Base-by-base conservation (phyloP, 495 filamentous ascomycete genomes). In the Durotheca rogersii region DNA sequence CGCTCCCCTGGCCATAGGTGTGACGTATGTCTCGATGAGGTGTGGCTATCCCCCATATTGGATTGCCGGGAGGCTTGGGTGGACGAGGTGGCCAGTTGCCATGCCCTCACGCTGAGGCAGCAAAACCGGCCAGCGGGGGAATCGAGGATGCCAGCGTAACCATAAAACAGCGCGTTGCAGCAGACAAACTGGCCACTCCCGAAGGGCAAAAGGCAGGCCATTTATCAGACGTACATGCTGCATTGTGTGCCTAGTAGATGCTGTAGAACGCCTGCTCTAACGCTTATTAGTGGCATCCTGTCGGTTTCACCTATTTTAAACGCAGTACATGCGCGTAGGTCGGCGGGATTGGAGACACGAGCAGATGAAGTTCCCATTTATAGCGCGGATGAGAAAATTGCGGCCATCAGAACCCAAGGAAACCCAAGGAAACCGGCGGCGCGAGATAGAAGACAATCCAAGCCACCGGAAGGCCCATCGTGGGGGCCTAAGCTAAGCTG, bases 191-290 rank as follows among this genome's bases (percentile, higher is more conserved):
- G 19, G 35, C 12, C n/a, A 44, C 4, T 29, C 30, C 15, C 36
- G 27, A 53, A 47, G 52, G 30, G 12, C 29, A 37, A 31, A 15
- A 58, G 33, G 30, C 44, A 41, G 35, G 19, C 53, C 42, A 52
- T 34, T 52, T 21, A 47, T 48, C 42, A 52, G 34, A 34, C 42
- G 23, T 31, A 47, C 36, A 41, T 34, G 36, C 29, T n/a, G n/a
- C n/a, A n/a, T n/a, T n/a, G n/a, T n/a, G n/a, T n/a, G n/a, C n/a
- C n/a, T n/a, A n/a, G n/a, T 27, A 27, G 23, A 9, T 27, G 2
- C 36, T 34, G 38, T 40, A 48, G 7, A 27, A 44, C 42, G n/a
- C 37, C 37, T 34, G 41, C 23, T 27, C 16, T 25, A 27, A 20
- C 18, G 47, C 32, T 43, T 20, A n/a, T n/a, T n/a, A 33, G 16